phyloP scores from a whole-genome alignment of 2,329 filamentous ascomycete genomes.

The Apiospora sp. region DNA sequence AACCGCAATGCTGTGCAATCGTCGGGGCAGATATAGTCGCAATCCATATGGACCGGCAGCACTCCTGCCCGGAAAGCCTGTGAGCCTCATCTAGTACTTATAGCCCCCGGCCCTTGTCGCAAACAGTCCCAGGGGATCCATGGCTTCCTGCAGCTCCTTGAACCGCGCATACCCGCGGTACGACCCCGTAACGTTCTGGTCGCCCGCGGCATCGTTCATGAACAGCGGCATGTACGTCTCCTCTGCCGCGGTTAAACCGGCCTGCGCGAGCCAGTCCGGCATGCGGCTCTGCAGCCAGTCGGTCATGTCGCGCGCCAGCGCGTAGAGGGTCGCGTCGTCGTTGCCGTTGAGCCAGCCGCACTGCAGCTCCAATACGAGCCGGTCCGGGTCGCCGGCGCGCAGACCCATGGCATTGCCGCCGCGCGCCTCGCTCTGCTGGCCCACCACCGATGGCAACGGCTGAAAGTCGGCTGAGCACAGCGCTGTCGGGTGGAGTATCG shows the following conservation, averaged over 20 bases:
- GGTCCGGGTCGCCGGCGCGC: conserved; percentile 33
- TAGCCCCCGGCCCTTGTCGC: conserved; percentile 38
- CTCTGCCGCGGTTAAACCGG: conserved; percentile 7
- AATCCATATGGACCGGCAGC: too few species aligned
- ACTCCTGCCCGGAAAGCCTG: not conserved
- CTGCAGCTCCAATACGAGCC: conserved; percentile 38
- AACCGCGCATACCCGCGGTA: conserved; percentile 41
- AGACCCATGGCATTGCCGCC: conserved; percentile 41
- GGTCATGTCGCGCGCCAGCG: conserved; percentile 30
- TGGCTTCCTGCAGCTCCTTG: conserved; percentile 41
- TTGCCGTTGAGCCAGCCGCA: conserved; percentile 37
- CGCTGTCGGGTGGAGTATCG: conserved; percentile 33
- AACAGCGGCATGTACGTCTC: conserved; percentile 41
- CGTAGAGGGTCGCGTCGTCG: conserved; percentile 26
- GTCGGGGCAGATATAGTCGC: too few species aligned
- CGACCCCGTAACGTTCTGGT: conserved; percentile 42
- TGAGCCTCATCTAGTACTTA: conserved; percentile 30
- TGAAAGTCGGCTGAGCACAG: conserved; percentile 44
- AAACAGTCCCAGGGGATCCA: conserved; percentile 43
- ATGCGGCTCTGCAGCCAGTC: conserved; percentile 33
- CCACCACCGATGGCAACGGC: conserved; percentile 40
- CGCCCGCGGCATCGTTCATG: conserved; percentile 47
- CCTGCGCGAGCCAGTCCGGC: conserved; percentile 23
- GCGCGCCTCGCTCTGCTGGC: conserved; percentile 31
- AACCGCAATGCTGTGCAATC: too few species aligned